phyloP scores from a whole-genome alignment of 1,139 yeast genomes.

The Kazachstania sp. region DNA sequence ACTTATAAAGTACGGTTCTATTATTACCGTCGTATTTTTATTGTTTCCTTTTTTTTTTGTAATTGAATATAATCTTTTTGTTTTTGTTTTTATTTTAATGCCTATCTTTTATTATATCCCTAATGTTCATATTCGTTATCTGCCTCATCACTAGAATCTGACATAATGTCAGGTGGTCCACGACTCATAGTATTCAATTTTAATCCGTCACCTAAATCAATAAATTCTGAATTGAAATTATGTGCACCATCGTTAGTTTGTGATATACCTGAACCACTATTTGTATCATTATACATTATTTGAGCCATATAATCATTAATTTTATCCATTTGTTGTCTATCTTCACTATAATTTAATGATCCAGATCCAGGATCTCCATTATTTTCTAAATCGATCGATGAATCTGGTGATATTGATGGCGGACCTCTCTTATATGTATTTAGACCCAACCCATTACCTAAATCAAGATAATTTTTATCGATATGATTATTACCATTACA shows the following conservation, averaged over 20 bases:
- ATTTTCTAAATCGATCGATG: constrained; percentile 13
- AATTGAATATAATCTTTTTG: too few species aligned
- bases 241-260: not conserved
- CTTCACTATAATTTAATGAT: constrained; percentile 8
- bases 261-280: constrained; percentile 1
- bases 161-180: constrained; percentile 9
- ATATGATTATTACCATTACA: not conserved
- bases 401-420: constrained; percentile 25
- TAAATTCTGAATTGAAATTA: constrained; percentile 1
- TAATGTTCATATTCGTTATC: not conserved
- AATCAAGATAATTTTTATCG: constrained; percentile 20
- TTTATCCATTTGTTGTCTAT: constrained; percentile 13
- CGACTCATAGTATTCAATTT: constrained; percentile 7
- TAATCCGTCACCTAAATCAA: constrained; percentile 9
- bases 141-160: constrained; percentile 6
- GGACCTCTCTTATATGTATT: constrained; percentile 27
- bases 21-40: too few species aligned
- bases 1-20: not conserved
- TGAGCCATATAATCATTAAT: constrained; percentile 27
- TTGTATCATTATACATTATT: constrained; percentile 16
- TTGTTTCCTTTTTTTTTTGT: too few species aligned
- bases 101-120: not conserved
- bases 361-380: constrained; percentile 10
- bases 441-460: constrained; percentile 30
- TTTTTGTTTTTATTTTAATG: not conserved